A percentile compares a stretch with the other conserved stretches of the same genome.
Evolutionary conservation across 2,329 filamentous ascomycete genomes (phyloP).

Genomic region (Biscogniauxia marginata): DNA sequence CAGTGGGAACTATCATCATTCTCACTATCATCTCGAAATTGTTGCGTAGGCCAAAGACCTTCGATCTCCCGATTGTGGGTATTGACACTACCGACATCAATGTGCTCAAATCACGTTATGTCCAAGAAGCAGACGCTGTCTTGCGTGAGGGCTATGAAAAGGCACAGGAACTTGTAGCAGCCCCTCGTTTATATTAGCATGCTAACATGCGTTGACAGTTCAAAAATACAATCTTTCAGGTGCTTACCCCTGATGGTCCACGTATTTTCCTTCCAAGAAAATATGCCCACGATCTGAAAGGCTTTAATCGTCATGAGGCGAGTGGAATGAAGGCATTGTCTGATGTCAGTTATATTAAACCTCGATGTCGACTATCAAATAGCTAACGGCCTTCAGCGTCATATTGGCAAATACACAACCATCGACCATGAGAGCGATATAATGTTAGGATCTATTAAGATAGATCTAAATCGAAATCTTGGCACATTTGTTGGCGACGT

Average conservation of each 20-base stretch:
- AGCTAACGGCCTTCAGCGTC: constrained; percentile 17
- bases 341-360: constrained; percentile 20
- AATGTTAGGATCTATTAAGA: constrained; percentile 30
- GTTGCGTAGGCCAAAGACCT: constrained; percentile 12
- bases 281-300: constrained; percentile 26
- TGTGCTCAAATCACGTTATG: constrained; percentile 24
- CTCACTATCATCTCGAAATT: constrained; percentile 13
- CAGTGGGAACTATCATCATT: constrained; percentile 10
- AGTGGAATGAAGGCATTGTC: constrained; percentile 30
- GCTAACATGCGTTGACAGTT: constrained; percentile 17
- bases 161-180: constrained; percentile 2
- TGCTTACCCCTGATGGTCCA: constrained; percentile 27
- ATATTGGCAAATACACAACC: constrained; percentile 29
- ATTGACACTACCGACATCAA: constrained; percentile 16
- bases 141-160: constrained; percentile 28
- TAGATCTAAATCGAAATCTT: constrained; percentile 28
- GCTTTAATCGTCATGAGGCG: constrained; percentile 25
- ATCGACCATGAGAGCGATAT: constrained; percentile 32
- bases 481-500: constrained; percentile 29
- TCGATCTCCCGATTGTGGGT: constrained; percentile 23
- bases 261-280: constrained; percentile 29
- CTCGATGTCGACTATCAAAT: background rate
- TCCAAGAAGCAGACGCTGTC: constrained; percentile 27
- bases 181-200: background rate
- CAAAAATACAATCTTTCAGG: constrained; percentile 28